Conservation (phyloP, 257 asterid species). For the Nemophila menziesii region DNA sequence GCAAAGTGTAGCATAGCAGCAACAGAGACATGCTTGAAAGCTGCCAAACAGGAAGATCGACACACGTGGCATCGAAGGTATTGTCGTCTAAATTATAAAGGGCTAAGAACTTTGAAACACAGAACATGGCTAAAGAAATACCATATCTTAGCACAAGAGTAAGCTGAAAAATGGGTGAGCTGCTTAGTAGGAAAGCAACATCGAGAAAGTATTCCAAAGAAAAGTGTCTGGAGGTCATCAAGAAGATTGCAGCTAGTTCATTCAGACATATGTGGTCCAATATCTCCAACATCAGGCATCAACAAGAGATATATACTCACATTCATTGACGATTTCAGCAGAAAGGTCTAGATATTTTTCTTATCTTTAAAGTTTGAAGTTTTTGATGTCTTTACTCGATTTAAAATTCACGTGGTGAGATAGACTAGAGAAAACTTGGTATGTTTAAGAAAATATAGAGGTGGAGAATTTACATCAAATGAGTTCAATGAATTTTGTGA, state of each 20-base stretch:
- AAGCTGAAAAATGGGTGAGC: neutral
- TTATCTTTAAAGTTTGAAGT: slow-evolving; percentile 6
- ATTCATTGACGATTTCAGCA: slow-evolving; percentile 11
- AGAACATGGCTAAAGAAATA: no score
- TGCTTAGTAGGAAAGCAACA: slow-evolving; percentile 4
- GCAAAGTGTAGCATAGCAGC: neutral
- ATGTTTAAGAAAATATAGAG: neutral
- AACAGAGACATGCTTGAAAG: neutral
- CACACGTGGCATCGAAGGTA: neutral
- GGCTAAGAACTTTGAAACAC: neutral
- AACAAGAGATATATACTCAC: slow-evolving; percentile 3
- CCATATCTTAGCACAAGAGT: no score
- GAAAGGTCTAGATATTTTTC: slow-evolving; percentile 10
- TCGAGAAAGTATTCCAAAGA: neutral
- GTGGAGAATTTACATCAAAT: slow-evolving; percentile 13
- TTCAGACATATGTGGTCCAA: no score
- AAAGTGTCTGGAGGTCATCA: no score
- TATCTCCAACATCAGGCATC: no score
- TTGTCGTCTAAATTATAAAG: neutral
- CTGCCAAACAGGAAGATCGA: neutral
- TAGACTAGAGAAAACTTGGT: slow-evolving; percentile 5
- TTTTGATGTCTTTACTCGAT: slow-evolving; percentile 8
- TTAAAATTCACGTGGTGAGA: slow-evolving; percentile 9
- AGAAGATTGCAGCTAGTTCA: no score
- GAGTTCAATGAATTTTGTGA: slow-evolving; percentile 9